phyloP scores from a whole-genome alignment of 2,329 filamentous ascomycete species.

The Diplodia sapinea region DNA sequence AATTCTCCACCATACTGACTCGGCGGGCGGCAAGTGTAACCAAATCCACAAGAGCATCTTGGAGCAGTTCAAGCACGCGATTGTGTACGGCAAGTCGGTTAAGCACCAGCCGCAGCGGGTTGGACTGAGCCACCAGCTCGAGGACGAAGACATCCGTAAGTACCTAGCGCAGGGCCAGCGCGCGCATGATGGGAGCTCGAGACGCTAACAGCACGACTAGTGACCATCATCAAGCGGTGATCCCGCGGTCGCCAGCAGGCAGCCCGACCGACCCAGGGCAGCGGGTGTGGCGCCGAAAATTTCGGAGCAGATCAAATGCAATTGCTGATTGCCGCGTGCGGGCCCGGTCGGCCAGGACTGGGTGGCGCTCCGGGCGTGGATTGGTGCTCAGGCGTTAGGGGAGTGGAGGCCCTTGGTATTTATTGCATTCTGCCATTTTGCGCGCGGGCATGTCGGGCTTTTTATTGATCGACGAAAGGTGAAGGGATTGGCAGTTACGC shows the following conservation, averaged over 20 bases:
- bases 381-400: conserved; percentile 21
- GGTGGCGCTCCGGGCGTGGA: conserved; percentile 12
- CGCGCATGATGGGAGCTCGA: neutral
- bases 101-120: conserved; percentile 99
- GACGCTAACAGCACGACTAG: conserved; percentile 42
- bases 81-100: conserved; percentile 97
- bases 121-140: conserved; percentile 86
- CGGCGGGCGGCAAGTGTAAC: conserved; percentile 72
- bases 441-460: conserved; percentile 29
- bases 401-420: conserved; percentile 30
- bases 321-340: conserved; percentile 31
- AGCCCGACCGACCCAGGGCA: conserved; percentile 17
- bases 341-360: conserved; percentile 9
- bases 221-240: conserved; percentile 53
- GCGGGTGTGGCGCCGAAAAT: conserved; percentile 31
- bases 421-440: conserved; percentile 26
- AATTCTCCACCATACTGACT: conserved; percentile 44
- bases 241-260: conserved; percentile 14
- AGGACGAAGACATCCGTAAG: conserved; percentile 95
- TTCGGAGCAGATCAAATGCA: conserved; percentile 32
- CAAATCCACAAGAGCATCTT: conserved; percentile 95
- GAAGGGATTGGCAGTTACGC: conserved; percentile 20
- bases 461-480: conserved; percentile 29
- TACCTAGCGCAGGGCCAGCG: neutral
- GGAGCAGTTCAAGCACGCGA: conserved; percentile 92